Evolutionary conservation across 805 yeast species (phyloP).

Genomic region (Ogataea nitratoaversa): DNA sequence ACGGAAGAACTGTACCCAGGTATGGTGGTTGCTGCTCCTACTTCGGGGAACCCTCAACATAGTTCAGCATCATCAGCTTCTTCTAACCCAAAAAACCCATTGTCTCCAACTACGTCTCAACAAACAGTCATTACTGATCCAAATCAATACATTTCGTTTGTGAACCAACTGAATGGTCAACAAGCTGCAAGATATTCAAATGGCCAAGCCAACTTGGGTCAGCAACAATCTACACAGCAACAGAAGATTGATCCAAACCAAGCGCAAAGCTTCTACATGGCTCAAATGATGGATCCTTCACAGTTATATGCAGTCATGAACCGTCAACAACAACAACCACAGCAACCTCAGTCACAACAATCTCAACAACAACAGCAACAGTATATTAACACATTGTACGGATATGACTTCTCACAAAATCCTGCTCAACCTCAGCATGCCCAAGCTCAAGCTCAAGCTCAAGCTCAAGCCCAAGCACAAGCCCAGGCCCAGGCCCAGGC

Average conservation of each 20-base stretch:
- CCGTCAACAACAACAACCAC: conserved; percentile 20
- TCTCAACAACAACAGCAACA: conserved; percentile 6
- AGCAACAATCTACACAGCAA: too few species aligned
- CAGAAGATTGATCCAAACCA: conserved; percentile 15
- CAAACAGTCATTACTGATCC: conserved; percentile 19
- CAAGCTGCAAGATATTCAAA: conserved; percentile 17
- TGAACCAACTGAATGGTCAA: conserved; percentile 20
- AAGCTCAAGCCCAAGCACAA: conserved; percentile 13
- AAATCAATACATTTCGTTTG: conserved; percentile 18
- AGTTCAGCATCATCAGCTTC: conserved; percentile 13
- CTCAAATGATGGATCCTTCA: conserved; percentile 22
- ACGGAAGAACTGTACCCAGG: conserved; percentile 24
- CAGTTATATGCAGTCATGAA: conserved; percentile 21
- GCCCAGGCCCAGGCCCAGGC: conserved; percentile 16
- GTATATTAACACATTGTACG: neutral
- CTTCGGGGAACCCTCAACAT: conserved; percentile 2
- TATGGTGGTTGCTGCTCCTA: conserved; percentile 6
- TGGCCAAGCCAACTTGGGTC: conserved; percentile 12
- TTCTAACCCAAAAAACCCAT: conserved; percentile 13
- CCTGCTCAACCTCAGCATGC: conserved; percentile 8
- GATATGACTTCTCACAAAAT: neutral
- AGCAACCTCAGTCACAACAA: conserved; percentile 12
- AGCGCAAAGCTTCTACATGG: conserved; percentile 18
- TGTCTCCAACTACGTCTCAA: conserved; percentile 22
- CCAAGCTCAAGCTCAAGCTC: conserved; percentile 8